Evolutionary conservation across 169 alveolate genomes (phyloP).

Genomic region (Perkinsus marinus): DNA sequence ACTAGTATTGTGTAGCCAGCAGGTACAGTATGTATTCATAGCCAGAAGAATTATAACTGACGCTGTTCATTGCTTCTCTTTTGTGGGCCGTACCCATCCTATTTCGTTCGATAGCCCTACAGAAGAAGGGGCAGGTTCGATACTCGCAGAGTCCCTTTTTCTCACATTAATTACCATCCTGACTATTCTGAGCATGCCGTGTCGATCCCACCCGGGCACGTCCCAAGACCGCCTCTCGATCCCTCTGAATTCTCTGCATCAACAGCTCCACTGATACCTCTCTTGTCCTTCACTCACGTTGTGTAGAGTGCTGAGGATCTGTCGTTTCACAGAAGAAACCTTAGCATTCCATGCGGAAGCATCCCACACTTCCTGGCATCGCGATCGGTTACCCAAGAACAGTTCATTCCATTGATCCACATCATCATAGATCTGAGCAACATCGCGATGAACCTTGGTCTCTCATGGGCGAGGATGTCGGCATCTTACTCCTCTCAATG

Average conservation of each 20-base stretch:
- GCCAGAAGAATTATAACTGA: too few species aligned
- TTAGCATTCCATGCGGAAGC: neutral
- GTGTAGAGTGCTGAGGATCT: neutral
- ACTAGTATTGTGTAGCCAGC: too few species aligned
- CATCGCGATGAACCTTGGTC: neutral
- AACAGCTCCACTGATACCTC: neutral
- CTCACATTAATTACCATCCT: neutral
- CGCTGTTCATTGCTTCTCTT: neutral
- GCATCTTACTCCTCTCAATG: neutral
- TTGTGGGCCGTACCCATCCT: neutral
- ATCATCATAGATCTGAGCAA: neutral
- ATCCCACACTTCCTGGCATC: neutral
- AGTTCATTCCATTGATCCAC: neutral
- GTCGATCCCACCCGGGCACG: neutral
- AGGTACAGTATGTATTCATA: too few species aligned
- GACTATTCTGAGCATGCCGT: neutral
- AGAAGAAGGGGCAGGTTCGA: neutral
- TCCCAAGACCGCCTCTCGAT: neutral
- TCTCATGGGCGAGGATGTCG: neutral
- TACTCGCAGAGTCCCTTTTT: neutral
- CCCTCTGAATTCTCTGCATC: neutral
- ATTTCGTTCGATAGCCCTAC: neutral
- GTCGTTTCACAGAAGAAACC: neutral
- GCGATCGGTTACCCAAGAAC: neutral
- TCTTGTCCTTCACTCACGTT: neutral